Conservation (phyloP, 2,329 filamentous ascomycete species). For the Tolypocladium tundrense region DNA sequence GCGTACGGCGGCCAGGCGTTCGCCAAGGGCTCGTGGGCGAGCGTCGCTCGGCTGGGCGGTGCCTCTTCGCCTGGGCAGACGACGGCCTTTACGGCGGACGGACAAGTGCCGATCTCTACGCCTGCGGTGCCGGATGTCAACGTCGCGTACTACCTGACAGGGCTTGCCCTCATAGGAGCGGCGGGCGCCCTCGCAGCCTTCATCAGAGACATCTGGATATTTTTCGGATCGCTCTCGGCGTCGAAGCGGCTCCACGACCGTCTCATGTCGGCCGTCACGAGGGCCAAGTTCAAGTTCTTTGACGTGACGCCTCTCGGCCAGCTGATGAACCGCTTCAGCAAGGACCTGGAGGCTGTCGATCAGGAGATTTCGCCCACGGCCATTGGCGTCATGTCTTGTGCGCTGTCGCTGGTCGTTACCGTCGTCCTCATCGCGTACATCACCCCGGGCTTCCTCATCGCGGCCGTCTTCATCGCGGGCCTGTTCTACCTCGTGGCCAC, state of each 20-base stretch:
- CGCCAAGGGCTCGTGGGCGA: constrained; percentile 22
- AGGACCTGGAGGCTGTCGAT: constrained; percentile 89
- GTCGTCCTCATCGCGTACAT: constrained; percentile 78
- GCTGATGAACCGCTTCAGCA: constrained; percentile 97
- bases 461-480: constrained; percentile 71
- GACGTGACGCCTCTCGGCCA: constrained; percentile 92
- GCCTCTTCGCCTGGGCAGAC: neutral
- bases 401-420: constrained; percentile 65
- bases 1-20: constrained; percentile 16
- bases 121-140: constrained; percentile 51
- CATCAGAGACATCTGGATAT: constrained; percentile 75
- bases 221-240: constrained; percentile 82
- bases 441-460: constrained; percentile 83
- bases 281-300: constrained; percentile 95
- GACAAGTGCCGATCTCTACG: constrained; percentile 8
- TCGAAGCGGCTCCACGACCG: constrained; percentile 74
- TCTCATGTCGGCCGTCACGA: constrained; percentile 68
- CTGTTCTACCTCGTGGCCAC: constrained; percentile 75
- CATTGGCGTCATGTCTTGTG: constrained; percentile 61
- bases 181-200: constrained; percentile 74
- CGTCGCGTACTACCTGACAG: constrained; percentile 68
- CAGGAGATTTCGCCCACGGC: constrained; percentile 92
- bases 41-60: constrained; percentile 27
- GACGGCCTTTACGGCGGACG: constrained; percentile 1
- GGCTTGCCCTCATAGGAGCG: constrained; percentile 74